phyloP scores from a whole-genome alignment of 1,284 basidiomycete species.

The Malassezia sp. region DNA sequence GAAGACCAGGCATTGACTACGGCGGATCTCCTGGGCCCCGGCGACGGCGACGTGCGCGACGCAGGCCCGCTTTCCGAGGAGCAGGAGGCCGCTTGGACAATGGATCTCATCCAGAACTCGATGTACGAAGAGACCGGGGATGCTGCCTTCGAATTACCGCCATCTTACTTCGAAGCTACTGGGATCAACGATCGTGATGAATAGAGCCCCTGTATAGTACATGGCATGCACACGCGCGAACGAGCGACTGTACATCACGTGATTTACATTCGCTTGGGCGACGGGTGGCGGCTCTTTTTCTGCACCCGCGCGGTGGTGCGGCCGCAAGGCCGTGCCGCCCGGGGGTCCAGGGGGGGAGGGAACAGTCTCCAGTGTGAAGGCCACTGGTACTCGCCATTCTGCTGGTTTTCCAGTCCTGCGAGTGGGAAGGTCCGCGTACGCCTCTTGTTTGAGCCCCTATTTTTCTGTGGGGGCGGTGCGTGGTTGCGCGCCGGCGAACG shows the following conservation, averaged over 20 bases:
- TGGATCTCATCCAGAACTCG: slow-evolving; percentile 12
- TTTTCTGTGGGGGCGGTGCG: slow-evolving; percentile 8
- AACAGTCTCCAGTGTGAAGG: slow-evolving; percentile 32
- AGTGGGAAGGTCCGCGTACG: slow-evolving; percentile 46
- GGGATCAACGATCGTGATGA: slow-evolving; percentile 13
- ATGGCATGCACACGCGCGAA: too few species aligned
- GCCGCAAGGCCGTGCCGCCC: too few species aligned
- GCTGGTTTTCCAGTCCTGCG: slow-evolving; percentile 24
- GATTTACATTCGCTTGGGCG: background rate
- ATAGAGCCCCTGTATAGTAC: background rate
- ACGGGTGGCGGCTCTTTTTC: too few species aligned
- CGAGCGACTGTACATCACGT: slow-evolving; percentile 5
- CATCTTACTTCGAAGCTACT: slow-evolving; percentile 38
- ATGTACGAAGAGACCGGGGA: slow-evolving; percentile 20
- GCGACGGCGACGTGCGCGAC: slow-evolving; percentile 7
- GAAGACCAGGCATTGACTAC: too few species aligned
- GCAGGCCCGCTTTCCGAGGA: slow-evolving; percentile 13
- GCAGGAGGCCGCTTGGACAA: slow-evolving; percentile 16
- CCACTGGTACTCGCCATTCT: slow-evolving; percentile 40
- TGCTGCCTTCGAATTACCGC: slow-evolving; percentile 28
- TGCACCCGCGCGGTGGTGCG: too few species aligned
- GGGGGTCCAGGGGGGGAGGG: background rate
- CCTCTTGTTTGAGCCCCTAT: slow-evolving; percentile 38
- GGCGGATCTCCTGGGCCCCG: too few species aligned
- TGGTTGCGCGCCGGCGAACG: too few species aligned